Evolutionary conservation across 805 yeast species (phyloP).

Genomic region (Metschnikowia reukaufii): DNA sequence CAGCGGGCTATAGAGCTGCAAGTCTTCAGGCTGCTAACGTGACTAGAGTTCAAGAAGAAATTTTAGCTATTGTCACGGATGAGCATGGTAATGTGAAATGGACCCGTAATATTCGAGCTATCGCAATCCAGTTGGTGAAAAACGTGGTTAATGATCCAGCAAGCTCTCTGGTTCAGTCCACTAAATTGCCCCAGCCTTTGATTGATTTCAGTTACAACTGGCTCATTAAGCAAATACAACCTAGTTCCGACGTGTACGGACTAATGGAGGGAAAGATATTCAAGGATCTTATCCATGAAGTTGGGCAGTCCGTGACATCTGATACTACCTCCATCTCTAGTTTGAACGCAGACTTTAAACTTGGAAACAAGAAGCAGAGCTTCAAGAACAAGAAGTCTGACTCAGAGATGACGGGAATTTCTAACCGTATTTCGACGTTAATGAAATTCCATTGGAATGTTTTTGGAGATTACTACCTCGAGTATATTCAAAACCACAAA

Average conservation of each 20-base stretch:
- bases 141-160: slow-evolving; percentile 26
- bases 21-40: slow-evolving; percentile 36
- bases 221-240: slow-evolving; percentile 85
- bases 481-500: slow-evolving; percentile 21
- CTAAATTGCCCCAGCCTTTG: slow-evolving; percentile 37
- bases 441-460: slow-evolving; percentile 82
- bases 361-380: slow-evolving; percentile 6
- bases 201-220: slow-evolving; percentile 70
- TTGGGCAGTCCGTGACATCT: slow-evolving; percentile 15
- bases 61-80: slow-evolving; percentile 77
- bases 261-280: slow-evolving; percentile 69
- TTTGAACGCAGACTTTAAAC: slow-evolving; percentile 8
- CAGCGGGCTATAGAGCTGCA: slow-evolving; percentile 18
- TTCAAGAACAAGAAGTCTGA: slow-evolving; percentile 20
- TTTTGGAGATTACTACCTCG: slow-evolving; percentile 67
- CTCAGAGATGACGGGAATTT: slow-evolving; percentile 55
- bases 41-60: slow-evolving; percentile 60
- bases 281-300: slow-evolving; percentile 45
- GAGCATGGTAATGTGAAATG: slow-evolving; percentile 86
- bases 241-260: slow-evolving; percentile 71
- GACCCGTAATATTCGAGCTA: slow-evolving; percentile 76
- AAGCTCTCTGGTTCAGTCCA: slow-evolving; percentile 13
- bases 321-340: background rate
- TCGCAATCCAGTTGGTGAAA: slow-evolving; percentile 66
- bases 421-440: slow-evolving; percentile 61